Evolutionary conservation across 768 basidiomycete genomes (phyloP), one percentile per base, ranked within the genome.

Genomic region (Tremella fuciformis): DNA sequence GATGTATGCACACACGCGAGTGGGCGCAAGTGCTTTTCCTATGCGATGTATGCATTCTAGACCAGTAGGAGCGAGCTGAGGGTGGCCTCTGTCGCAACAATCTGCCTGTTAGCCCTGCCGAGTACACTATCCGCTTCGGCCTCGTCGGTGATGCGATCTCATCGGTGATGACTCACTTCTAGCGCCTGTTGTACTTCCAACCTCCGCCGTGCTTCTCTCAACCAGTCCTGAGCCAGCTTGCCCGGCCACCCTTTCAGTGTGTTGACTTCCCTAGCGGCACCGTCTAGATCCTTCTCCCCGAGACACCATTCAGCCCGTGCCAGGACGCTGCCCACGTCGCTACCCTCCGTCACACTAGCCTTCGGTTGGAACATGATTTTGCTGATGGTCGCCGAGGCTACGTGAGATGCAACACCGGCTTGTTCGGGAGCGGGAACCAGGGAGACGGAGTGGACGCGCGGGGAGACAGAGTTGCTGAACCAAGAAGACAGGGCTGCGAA

Each of bases 131-230:
- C 16, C 6, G 42, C 7, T 46, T 22, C n/a, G 42, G 22, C n/a
- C 42, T 46, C 22, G 29, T 34, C 29, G 29, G 29, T 34, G 29
- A 34, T 4, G 29, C 29, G 4, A 34, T 34, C n/a, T n/a, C n/a
- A n/a, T 34, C 29, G 6, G 29, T 18, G 22, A 22, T 6, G 42
- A 46, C 42, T 46, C 42, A 89, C 90, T 81, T 93, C 88, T 65
- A 99, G 76, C 41, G 91, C 89, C 77, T 97, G 94, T 75, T 89
- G 82, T 29, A 96, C 91, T 78, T 96, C 91, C 60, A 99, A 76
- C 74, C 92, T 82, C 71, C 83, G 81, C 64, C 94, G 81, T 9
- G 91, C 92, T 67, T 90, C 91, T 66, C 86, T 85, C 40, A 99
- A 79, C 96, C 94, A 99, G 78, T 98, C 94, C 37, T 44, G 15